Conservation (phyloP, 2,329 filamentous ascomycete genomes). For the Lachnellula cervina region DNA sequence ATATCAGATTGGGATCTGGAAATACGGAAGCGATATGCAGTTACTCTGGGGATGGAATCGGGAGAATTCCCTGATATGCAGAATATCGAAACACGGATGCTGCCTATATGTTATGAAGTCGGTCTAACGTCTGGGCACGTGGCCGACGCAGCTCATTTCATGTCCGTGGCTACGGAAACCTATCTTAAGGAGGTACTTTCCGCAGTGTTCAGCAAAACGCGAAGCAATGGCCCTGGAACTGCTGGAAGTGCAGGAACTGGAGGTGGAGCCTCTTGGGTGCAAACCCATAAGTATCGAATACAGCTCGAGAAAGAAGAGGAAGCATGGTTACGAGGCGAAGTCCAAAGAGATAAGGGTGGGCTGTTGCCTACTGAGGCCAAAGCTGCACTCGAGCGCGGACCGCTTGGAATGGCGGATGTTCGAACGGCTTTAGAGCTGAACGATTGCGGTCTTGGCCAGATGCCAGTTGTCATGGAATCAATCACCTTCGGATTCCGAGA, state of each 20-base stretch:
- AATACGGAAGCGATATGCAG: conserved; percentile 60
- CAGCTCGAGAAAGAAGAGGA: conserved; percentile 75
- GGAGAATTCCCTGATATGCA: conserved; percentile 65
- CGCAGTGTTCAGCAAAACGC: conserved; percentile 58
- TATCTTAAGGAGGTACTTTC: conserved; percentile 64
- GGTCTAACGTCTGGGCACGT: conserved; percentile 56
- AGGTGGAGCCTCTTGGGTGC: conserved; percentile 64
- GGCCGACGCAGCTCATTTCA: conserved; percentile 56
- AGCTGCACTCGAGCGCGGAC: conserved; percentile 64
- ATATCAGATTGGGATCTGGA: conserved; percentile 58
- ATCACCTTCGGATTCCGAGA: conserved; percentile 70
- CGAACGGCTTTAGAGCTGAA: conserved; percentile 70
- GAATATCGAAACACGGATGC: conserved; percentile 59
- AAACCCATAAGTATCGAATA: conserved; percentile 71
- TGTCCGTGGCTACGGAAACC: conserved; percentile 61
- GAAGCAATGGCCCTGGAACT: conserved; percentile 60
- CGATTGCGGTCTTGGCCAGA: conserved; percentile 70
- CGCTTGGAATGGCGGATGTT: conserved; percentile 73
- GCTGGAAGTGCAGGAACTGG: conserved; percentile 59
- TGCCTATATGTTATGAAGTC: conserved; percentile 63
- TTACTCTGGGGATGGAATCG: conserved; percentile 61
- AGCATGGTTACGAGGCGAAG: conserved; percentile 64
- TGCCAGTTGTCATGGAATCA: conserved; percentile 67
- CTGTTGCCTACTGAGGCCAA: conserved; percentile 77
- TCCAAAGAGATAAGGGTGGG: conserved; percentile 69